Conservation (phyloP, 2,329 filamentous ascomycete genomes). For the Dendryphion nanum region DNA sequence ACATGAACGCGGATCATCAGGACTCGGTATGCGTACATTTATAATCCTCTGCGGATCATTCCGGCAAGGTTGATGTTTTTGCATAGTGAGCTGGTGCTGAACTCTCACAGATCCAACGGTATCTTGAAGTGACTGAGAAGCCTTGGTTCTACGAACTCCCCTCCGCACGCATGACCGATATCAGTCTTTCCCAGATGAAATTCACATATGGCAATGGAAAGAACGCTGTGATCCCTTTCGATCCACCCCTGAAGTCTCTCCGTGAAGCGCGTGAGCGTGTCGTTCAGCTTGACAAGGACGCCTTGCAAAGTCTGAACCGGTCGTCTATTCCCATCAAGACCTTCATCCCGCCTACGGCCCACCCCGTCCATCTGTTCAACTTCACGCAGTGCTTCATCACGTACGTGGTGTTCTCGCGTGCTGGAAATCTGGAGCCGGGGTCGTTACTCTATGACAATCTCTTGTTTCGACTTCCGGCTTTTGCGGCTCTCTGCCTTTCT, state of each 20-base stretch:
- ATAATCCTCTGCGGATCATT: not conserved
- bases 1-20: constrained; percentile 85
- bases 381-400: constrained; percentile 47
- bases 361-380: constrained; percentile 48
- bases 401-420: constrained; percentile 28
- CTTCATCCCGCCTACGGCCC: constrained; percentile 51
- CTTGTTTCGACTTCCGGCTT: constrained; percentile 51
- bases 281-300: constrained; percentile 68
- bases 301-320: constrained; percentile 60
- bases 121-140: constrained; percentile 69
- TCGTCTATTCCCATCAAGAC: constrained; percentile 56
- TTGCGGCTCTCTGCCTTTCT: constrained; percentile 58
- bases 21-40: constrained; percentile 53
- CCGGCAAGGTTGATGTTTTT: too few species aligned
- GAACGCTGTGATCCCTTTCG: constrained; percentile 58
- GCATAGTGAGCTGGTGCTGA: too few species aligned
- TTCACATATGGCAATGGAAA: constrained; percentile 55
- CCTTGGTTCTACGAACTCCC: constrained; percentile 57
- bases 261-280: constrained; percentile 67
- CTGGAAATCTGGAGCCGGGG: constrained; percentile 33
- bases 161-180: constrained; percentile 62
- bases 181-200: constrained; percentile 63
- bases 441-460: constrained; percentile 41
- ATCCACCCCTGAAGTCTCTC: constrained; percentile 68
- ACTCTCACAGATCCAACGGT: constrained; percentile 65